Evolutionary conservation across 2,329 filamentous ascomycete genomes (phyloP), one percentile per base, ranked within the genome.

Genomic region (Talaromyces islandicus): DNA sequence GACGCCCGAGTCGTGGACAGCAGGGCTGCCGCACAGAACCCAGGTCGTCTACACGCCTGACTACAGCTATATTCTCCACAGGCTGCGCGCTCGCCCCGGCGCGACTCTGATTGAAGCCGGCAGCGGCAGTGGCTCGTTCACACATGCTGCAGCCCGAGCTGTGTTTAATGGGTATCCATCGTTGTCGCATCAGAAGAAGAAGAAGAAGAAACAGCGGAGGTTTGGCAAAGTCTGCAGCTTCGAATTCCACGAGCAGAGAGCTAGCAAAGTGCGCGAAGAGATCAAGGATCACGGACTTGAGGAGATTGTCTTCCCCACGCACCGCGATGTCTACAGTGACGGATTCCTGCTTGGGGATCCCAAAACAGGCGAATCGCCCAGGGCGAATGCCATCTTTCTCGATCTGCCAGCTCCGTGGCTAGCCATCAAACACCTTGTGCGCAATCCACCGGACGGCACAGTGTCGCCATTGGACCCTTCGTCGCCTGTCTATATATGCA

Each of bases 401-500:
- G 80, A 82, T 64, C 69, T 82, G 7, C 80, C 80, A 11, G 79
- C 79, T 2, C 80, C 80, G 2, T 82, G 80, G 80, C 70, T 78
- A 11, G 79, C 79, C 1, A 69, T 81, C 27, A 77, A 75, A 57
- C 77, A 81, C 61, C 71, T 81, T 9, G 75, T 76, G 21, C 76
- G 79, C 32, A 65, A 71, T 24, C 66, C 71, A 1, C 59, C 68
- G 4, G 66, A 70, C 4, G 72, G 72, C 0, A 65, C 70, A 57
- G 24, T 29, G 24, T 82, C 83, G 0, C 81, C 85, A 0, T 81
- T 97, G 11, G 88, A 94, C 65, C 86, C 90, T 0, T 81, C 82
- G n/a, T 82, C 84, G 48, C 83, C 88, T 5, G 85, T 88, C 1
- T 83, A 94, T 70, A 83, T 99, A 58, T 99, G 94, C 78, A 95